A percentile compares a stretch with the other conserved stretches of the same genome.
Conservation (phyloP, 2,329 filamentous ascomycete genomes). For the Cladosporium sp. region DNA sequence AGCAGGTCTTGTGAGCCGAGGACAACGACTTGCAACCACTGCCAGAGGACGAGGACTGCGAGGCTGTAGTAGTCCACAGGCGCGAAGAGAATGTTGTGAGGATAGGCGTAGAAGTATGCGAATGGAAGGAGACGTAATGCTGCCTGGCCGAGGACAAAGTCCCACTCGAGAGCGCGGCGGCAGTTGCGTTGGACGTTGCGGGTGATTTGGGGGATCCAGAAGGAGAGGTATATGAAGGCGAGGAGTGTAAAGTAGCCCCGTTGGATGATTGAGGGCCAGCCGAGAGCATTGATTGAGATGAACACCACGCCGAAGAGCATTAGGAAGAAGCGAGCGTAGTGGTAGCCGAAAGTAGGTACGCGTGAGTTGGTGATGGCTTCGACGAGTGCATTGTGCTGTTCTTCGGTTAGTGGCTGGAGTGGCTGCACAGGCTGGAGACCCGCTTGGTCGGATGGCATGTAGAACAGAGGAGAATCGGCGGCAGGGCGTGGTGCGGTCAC, state of each 20-base stretch:
- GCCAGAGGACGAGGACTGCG: slow-evolving; percentile 64
- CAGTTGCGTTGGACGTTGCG: slow-evolving; percentile 89
- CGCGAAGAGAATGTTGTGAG: slow-evolving; percentile 77
- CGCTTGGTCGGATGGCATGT: slow-evolving; percentile 58
- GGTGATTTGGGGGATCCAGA: slow-evolving; percentile 89
- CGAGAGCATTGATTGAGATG: slow-evolving; percentile 55
- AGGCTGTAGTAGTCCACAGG: slow-evolving; percentile 65
- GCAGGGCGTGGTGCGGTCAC: slow-evolving; percentile 44
- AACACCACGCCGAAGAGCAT: slow-evolving; percentile 55
- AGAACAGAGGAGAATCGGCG: slow-evolving; percentile 50
- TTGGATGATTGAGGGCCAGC: slow-evolving; percentile 52
- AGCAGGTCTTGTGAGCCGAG: slow-evolving; percentile 80
- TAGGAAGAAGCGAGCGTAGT: slow-evolving; percentile 61
- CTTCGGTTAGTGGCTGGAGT: slow-evolving; percentile 11
- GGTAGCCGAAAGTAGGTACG: slow-evolving; percentile 45
- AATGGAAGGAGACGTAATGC: slow-evolving; percentile 73
- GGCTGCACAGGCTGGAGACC: slow-evolving; percentile 29
- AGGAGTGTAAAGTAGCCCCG: slow-evolving; percentile 58
- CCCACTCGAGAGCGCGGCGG: slow-evolving; percentile 84
- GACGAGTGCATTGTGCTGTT: slow-evolving; percentile 19
- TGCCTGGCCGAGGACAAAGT: slow-evolving; percentile 82
- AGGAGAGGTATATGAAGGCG: slow-evolving; percentile 73
- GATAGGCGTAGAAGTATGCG: slow-evolving; percentile 75
- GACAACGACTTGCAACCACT: slow-evolving; percentile 79
- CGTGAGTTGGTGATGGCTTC: slow-evolving; percentile 36